phyloP scores from a whole-genome alignment of 2,329 filamentous ascomycete genomes.

The Fusarium coicis region DNA sequence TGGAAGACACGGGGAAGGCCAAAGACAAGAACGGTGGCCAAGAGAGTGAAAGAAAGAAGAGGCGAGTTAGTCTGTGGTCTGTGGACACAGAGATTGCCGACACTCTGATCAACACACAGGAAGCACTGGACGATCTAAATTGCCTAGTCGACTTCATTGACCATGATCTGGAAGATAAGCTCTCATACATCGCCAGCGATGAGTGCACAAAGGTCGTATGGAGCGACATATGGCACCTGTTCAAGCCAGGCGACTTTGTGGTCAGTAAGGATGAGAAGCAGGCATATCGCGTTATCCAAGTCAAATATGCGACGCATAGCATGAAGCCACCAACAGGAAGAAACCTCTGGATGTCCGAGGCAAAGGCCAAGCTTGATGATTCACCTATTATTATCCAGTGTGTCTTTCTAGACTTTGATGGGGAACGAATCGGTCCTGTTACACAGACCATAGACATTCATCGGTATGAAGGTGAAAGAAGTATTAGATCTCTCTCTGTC shows the following conservation, averaged over 20 bases:
- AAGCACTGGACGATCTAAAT: neutral
- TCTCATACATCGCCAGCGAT: fast-evolving
- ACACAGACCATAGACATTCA: neutral
- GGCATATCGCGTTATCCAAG: neutral
- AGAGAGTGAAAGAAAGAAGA: no score
- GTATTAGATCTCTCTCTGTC: neutral
- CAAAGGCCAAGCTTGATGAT: neutral
- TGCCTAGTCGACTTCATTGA: neutral
- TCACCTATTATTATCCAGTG: neutral
- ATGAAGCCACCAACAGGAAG: neutral
- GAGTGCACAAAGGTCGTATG: neutral
- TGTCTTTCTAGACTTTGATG: neutral
- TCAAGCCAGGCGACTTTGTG: neutral
- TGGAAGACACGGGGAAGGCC: no score
- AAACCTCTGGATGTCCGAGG: neutral
- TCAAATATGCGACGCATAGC: neutral
- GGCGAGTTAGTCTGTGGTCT: no score
- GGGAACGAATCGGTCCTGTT: neutral
- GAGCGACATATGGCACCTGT: neutral
- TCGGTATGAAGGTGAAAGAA: neutral
- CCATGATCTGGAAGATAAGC: neutral
- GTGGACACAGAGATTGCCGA: neutral
- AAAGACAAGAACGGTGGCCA: no score
- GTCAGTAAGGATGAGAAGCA: neutral
- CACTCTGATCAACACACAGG: neutral